phyloP scores from a whole-genome alignment of 192 early-diverging fungal species.

The Pilobolus umbonatus region DNA sequence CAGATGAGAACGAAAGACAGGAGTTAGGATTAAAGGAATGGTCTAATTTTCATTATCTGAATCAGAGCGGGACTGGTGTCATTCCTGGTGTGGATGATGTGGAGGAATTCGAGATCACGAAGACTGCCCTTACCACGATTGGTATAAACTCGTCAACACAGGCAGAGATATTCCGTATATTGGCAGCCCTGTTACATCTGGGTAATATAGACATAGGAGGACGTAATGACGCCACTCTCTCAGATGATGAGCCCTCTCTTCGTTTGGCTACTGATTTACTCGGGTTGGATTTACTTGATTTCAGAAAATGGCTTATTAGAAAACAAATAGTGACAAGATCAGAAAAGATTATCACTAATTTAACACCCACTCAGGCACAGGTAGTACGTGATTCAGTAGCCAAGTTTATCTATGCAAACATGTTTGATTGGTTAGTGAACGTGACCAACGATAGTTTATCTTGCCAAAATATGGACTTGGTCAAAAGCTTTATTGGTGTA shows the following conservation, averaged over 20 bases:
- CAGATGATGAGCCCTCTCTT: constrained; percentile 75
- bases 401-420: constrained; percentile 92
- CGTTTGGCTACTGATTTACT: constrained; percentile 66
- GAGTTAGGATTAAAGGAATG: constrained; percentile 72
- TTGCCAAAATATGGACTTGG: constrained; percentile 35
- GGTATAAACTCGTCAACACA: constrained; percentile 79
- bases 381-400: constrained; percentile 93
- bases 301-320: constrained; percentile 94
- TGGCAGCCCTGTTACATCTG: constrained; percentile 92
- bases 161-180: constrained; percentile 84
- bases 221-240: constrained; percentile 64
- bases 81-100: constrained; percentile 90
- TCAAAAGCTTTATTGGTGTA: constrained; percentile 87
- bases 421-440: constrained; percentile 97
- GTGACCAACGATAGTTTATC: constrained; percentile 84
- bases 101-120: constrained; percentile 84
- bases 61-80: constrained; percentile 76
- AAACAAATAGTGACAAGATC: constrained; percentile 90
- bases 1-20: constrained; percentile 73
- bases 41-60: constrained; percentile 79
- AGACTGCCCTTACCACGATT: constrained; percentile 77
- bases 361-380: constrained; percentile 69
- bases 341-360: constrained; percentile 88
- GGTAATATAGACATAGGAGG: constrained; percentile 92
- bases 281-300: constrained; percentile 71